These are phyloP conservation scores for Rhizophagus sp. DNA, from an alignment of 192 early-diverging fungal genomes.

Conservation along the genomic window DNA sequence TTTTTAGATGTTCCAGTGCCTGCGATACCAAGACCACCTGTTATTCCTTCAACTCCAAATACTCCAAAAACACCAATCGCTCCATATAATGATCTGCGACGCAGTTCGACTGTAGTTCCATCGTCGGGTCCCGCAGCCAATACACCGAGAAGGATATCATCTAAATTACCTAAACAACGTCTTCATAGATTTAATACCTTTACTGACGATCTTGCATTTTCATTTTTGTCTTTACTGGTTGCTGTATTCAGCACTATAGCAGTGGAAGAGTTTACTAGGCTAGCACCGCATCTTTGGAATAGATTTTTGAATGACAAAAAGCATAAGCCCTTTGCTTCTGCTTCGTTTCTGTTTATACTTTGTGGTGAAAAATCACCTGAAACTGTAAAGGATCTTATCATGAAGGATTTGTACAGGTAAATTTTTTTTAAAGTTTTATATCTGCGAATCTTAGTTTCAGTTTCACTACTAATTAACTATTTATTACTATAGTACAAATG, in stretches of 20 bases:
- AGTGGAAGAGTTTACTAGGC: slow-evolving; percentile 37
- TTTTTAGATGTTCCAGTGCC: slow-evolving; percentile 13
- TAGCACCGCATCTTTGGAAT: slow-evolving; percentile 50
- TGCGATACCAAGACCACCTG: not conserved
- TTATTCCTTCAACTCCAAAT: not conserved
- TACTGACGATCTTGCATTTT: slow-evolving; percentile 30
- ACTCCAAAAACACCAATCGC: not conserved
- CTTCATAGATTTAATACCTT: slow-evolving; percentile 13
- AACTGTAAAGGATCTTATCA: slow-evolving; percentile 40
- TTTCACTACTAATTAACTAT: not conserved
- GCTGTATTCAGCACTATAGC: slow-evolving; percentile 52
- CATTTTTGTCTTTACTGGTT: slow-evolving; percentile 50
- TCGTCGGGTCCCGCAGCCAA: not conserved
- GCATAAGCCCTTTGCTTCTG: slow-evolving; percentile 42
- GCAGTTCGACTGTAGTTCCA: not conserved
- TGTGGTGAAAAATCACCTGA: slow-evolving; percentile 56
- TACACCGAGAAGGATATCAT: not conserved
- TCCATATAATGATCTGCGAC: slow-evolving; percentile 2
- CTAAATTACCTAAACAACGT: not conserved
- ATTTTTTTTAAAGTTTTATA: not conserved
- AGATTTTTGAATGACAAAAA: slow-evolving; percentile 50
- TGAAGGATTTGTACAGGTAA: slow-evolving; percentile 52
- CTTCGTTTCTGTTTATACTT: slow-evolving; percentile 57
- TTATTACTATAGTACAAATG: slow-evolving; percentile 10
- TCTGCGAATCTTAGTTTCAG: not conserved